Conservation (phyloP, 257 asterid species). For the Linderniella brevidens region DNA sequence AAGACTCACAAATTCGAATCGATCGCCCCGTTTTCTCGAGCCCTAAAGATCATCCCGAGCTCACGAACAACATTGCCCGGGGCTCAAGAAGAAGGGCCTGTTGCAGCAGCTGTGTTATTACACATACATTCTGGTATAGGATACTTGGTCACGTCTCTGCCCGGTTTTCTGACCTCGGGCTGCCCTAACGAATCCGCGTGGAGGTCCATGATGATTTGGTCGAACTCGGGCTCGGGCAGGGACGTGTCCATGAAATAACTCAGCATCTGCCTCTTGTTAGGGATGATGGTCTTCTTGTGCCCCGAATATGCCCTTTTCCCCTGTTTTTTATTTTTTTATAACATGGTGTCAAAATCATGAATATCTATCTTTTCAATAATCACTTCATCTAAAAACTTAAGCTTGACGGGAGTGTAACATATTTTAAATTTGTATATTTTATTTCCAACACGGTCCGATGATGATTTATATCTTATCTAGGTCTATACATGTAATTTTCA, state of each 20-base stretch:
- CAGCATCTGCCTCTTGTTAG: conserved; percentile 90
- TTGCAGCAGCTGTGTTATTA: conserved; percentile 35
- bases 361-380: too few species aligned
- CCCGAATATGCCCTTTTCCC: conserved; percentile 89
- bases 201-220: conserved; percentile 34
- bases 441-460: too few species aligned
- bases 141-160: conserved; percentile 77
- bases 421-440: too few species aligned
- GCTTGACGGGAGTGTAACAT: too few species aligned
- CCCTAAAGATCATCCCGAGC: too few species aligned
- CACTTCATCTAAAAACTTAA: too few species aligned
- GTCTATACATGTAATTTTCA: too few species aligned
- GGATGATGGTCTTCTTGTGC: conserved; percentile 75
- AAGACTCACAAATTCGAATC: too few species aligned
- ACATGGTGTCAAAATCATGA: too few species aligned
- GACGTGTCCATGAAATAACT: conserved; percentile 52
- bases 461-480: too few species aligned
- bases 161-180: conserved; percentile 64
- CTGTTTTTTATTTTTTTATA: conserved; percentile 22
- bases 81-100: conserved; percentile 6
- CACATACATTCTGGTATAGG: conserved; percentile 94
- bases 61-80: too few species aligned
- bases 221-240: conserved; percentile 48
- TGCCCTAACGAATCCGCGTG: conserved; percentile 75
- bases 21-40: too few species aligned